phyloP scores from a whole-genome alignment of 2,329 filamentous ascomycete species.

The Fusarium beomiforme region DNA sequence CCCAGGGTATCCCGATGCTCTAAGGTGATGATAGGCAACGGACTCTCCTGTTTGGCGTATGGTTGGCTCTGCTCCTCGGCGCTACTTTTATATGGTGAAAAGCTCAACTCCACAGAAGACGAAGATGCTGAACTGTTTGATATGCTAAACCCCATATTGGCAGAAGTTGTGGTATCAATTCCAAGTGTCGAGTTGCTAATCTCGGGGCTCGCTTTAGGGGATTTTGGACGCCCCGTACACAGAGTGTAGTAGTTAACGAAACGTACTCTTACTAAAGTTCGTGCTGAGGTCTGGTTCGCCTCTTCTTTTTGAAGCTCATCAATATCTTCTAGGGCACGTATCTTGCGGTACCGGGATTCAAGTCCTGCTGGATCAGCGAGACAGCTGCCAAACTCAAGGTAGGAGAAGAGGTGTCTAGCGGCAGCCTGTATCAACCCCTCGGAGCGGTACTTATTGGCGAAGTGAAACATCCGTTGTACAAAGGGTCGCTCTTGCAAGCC shows the following conservation, averaged over 20 bases:
- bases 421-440: conserved; percentile 77
- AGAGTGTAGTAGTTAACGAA: conserved; percentile 93
- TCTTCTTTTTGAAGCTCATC: conserved; percentile 59
- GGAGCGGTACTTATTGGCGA: conserved; percentile 80
- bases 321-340: conserved; percentile 78
- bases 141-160: neutral
- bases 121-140: neutral
- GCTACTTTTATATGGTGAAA: neutral
- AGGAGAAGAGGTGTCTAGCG: conserved; percentile 78
- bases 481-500: conserved; percentile 74
- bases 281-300: conserved; percentile 19
- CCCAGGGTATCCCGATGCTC: conserved; percentile 33
- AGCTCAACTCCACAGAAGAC: neutral
- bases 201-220: conserved; percentile 36
- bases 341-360: conserved; percentile 72
- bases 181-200: conserved; percentile 2
- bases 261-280: conserved; percentile 65
- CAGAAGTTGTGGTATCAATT: neutral
- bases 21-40: conserved; percentile 30
- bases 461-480: conserved; percentile 75
- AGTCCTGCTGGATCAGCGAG: conserved; percentile 80
- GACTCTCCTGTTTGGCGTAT: conserved; percentile 3
- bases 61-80: conserved; percentile 2
- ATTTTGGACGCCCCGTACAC: conserved; percentile 77
- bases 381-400: conserved; percentile 84